phyloP scores from a whole-genome alignment of 495 filamentous ascomycete genomes.

The Pseudoneurospora amorphoporcata region DNA sequence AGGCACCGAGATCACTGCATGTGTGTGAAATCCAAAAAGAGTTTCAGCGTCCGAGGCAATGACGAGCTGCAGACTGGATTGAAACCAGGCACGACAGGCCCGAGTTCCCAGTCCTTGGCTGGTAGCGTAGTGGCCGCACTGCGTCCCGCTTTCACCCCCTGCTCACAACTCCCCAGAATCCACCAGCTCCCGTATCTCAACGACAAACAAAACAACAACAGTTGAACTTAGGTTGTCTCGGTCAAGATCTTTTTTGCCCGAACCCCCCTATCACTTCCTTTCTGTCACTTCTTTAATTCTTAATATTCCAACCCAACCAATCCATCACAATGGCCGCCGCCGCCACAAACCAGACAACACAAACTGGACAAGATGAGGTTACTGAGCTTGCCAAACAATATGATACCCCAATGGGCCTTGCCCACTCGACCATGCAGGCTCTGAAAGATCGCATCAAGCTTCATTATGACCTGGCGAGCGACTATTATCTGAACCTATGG shows the following conservation, averaged over 20 bases:
- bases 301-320: neutral
- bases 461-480: slow-evolving; percentile 49
- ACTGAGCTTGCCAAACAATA: slow-evolving; percentile 33
- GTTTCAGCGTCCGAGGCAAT: neutral
- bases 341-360: neutral
- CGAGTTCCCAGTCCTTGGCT: neutral
- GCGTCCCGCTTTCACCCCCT: neutral
- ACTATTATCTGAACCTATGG: slow-evolving; percentile 44
- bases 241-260: neutral
- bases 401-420: slow-evolving; percentile 37
- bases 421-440: slow-evolving; percentile 41
- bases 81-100: neutral
- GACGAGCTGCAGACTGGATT: neutral
- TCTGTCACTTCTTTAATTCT: neutral
- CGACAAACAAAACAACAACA: neutral
- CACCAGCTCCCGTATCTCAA: neutral
- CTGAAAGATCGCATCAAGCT: slow-evolving; percentile 48
- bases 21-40: neutral
- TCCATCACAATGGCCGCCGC: neutral
- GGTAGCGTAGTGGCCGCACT: neutral
- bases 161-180: neutral
- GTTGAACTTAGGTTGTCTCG: neutral
- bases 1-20: neutral
- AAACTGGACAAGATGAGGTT: slow-evolving; percentile 2
- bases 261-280: neutral